Conservation (phyloP, 495 filamentous ascomycete species). For the Xanthoparmelia taractica region DNA sequence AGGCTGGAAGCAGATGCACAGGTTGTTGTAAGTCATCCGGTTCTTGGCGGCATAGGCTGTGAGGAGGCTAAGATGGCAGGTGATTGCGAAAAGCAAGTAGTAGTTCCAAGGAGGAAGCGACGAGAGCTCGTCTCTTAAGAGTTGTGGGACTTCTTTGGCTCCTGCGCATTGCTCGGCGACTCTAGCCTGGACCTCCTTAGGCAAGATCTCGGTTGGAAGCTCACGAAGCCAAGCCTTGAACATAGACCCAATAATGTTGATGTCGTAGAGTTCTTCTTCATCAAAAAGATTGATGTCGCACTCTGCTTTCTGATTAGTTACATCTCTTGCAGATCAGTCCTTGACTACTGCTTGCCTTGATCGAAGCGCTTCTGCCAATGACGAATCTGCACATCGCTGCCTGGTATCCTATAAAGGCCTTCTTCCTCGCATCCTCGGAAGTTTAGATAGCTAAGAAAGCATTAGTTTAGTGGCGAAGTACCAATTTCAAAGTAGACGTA, state of each 20-base stretch:
- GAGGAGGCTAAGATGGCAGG: conserved; percentile 81
- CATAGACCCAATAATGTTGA: conserved; percentile 87
- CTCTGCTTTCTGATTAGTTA: conserved; percentile 40
- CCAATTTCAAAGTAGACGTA: conserved; percentile 31
- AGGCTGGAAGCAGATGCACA: conserved; percentile 91
- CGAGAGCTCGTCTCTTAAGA: conserved; percentile 82
- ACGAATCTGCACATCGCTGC: conserved; percentile 74
- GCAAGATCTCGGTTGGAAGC: conserved; percentile 83
- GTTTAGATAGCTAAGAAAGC: conserved; percentile 61
- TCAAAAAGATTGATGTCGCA: conserved; percentile 79
- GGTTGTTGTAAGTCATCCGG: conserved; percentile 89
- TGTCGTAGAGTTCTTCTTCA: conserved; percentile 76
- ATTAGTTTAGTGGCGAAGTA: conserved; percentile 15
- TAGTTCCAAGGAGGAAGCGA: conserved; percentile 88
- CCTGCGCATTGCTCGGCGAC: conserved; percentile 66
- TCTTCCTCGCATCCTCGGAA: conserved; percentile 85
- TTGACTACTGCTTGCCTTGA: conserved; percentile 44
- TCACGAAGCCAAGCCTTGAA: conserved; percentile 92
- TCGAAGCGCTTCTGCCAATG: conserved; percentile 85
- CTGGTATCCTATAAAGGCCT: conserved; percentile 80
- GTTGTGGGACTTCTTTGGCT: conserved; percentile 66
- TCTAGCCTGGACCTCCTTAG: conserved; percentile 65
- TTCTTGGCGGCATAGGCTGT: conserved; percentile 80
- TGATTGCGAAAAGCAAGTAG: conserved; percentile 91
- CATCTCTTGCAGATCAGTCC: background rate